Evolutionary conservation across 164 flowering plant species (phyloP).

Genomic region (Berberis thunbergii): DNA sequence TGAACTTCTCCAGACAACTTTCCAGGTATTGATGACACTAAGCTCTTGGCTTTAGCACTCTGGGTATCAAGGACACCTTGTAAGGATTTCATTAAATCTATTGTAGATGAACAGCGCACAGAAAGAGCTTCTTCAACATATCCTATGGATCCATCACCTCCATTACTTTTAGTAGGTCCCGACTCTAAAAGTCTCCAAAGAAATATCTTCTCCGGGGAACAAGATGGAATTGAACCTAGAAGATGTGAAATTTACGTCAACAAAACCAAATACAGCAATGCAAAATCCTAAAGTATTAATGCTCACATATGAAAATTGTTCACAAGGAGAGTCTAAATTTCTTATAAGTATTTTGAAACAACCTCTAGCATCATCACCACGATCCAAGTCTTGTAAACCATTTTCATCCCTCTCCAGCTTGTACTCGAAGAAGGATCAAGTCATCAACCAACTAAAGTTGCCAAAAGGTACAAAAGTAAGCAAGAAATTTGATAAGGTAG

Average conservation of each 20-base stretch:
- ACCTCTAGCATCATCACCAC: conserved; percentile 48
- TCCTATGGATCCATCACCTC: conserved; percentile 22
- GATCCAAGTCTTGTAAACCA: conserved; percentile 40
- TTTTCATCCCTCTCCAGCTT: conserved; percentile 51
- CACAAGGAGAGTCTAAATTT: neutral
- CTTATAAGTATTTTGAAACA: neutral
- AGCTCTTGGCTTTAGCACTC: conserved; percentile 36
- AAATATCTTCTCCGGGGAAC: conserved; percentile 74
- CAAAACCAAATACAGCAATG: too few species aligned
- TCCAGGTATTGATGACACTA: conserved; percentile 36
- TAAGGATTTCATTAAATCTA: conserved; percentile 48
- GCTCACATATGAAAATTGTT: neutral
- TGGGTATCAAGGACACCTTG: conserved; percentile 49
- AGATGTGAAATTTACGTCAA: conserved; percentile 8
- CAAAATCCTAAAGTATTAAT: neutral
- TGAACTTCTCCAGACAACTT: conserved; percentile 67
- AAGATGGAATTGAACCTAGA: conserved; percentile 58
- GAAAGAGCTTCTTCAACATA: conserved; percentile 63
- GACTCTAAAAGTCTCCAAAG: conserved; percentile 60
- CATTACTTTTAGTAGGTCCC: conserved; percentile 25
- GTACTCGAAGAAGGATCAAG: conserved; percentile 59
- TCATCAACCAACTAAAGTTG: conserved; percentile 71
- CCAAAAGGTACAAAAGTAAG: neutral
- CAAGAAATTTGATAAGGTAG: too few species aligned
- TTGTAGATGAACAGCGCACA: conserved; percentile 50